Base-by-base conservation (phyloP, 257 asterid genomes). In the Verbascum thapsus region DNA sequence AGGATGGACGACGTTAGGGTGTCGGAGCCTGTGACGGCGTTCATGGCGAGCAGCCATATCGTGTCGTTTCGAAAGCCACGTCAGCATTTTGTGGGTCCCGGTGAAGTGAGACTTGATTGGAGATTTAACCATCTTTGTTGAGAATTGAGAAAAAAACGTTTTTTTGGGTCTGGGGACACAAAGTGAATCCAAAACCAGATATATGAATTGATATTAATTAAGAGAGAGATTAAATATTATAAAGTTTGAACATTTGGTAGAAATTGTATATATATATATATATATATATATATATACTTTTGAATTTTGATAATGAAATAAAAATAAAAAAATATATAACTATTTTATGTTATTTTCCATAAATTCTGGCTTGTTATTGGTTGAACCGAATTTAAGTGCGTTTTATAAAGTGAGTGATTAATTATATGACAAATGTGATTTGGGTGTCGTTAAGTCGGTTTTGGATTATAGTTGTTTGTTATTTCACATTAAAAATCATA, bases 21-120 rank as follows among this genome's bases (percentile, higher is more conserved):
- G 64, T 91, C 98, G 67, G 96, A 86, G 81, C 61, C 95, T 15
- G 95, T 88, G 26, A 91, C 95, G 16, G 98, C 98, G 63, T 91
- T 88, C 34, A 86, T 91, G 96, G 95, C 63, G 17, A 72, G 84
- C 74, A 91, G 98, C 81, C 98, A 86, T 74, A 76, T 91, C 53
- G 92, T 91, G 4, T 77, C 94, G 0, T 91, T 91, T 67, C 73
- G 76, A 43, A 91, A 88, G 87, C 98, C 98, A 64, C 70, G 83
- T 83, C 98, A 91, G 62, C 95, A 83, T 49, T 75, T 40, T 9
- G 84, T 81, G 74, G 92, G 92, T 23, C 53, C 96, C 70, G 78
- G 71, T 1, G 96, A 91, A 70, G 98, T 88, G 10, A 79, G 94
- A 56, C 76, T 91, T 0, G 98, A 91, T 61, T 91, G 96, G 98